Base-by-base conservation (phyloP, 1,284 basidiomycete species). In the Takashimella tepidaria region DNA sequence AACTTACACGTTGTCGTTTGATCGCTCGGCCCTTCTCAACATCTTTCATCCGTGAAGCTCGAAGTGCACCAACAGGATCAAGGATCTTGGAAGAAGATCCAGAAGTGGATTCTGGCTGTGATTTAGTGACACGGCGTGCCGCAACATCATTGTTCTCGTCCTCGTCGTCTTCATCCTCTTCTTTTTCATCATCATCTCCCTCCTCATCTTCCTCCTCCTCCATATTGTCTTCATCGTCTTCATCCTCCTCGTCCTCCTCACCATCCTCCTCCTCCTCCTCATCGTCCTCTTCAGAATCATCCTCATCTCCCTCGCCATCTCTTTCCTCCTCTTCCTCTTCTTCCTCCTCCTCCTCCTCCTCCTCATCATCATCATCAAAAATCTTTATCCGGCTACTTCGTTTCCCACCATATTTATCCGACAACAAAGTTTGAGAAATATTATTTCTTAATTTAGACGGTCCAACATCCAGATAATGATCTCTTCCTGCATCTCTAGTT, bases 381-480 rank as follows among this genome's bases (percentile, higher is more conserved):
- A 89, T 75, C 59, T 82, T 78, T 55, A 80, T 82, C 57, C 88
- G 79, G 5, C 83, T 84, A 1, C 79, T 82, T 67, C 79, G 83
- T 6, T 82, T 76, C 24, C 86, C 86, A 37, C 82, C 82, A 72
- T 93, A 93, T 72, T 89, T 92, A 12, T 66, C 59, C 23, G 70
- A 68, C 12, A 71, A 54, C 22, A 73, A 57, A 1, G 67, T 73
- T 84, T 40, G 80, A 70, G 50, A 87, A 68, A 57, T 79, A 82
- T 44, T 51, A 27, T 12, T 31, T 25, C 25, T 43, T 25, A 48
- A 37, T 23, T 40, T 41, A 49, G 20, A 47, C 37, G 50, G 40
- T 56, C 87, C 87, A 45, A 92, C 88, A 65, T 88, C 83, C 42
- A 89, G 66, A 70, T 92, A 93, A 72, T 92, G 90, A 60, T 84